Evolutionary conservation across 1,284 basidiomycete species (phyloP).

Genomic region (Mycena sp.): DNA sequence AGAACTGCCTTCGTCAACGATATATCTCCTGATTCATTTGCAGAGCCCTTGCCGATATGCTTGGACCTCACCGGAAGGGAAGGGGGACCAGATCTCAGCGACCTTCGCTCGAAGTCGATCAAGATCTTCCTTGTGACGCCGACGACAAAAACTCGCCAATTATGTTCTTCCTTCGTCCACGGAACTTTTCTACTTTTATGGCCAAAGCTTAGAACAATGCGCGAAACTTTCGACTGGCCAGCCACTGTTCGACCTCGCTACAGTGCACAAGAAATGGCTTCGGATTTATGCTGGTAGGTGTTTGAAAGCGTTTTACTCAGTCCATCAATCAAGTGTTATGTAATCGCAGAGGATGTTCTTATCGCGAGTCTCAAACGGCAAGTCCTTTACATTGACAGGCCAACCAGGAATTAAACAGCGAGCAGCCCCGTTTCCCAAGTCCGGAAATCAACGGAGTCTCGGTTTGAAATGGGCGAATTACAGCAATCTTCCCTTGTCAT

Average conservation of each 20-base stretch:
- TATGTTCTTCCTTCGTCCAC: conserved; percentile 93
- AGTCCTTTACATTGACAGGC: conserved; percentile 20
- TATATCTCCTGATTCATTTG: neutral
- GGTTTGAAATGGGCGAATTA: conserved; percentile 78
- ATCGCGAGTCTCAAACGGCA: conserved; percentile 77
- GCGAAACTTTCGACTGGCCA: conserved; percentile 86
- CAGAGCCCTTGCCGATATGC: conserved; percentile 84
- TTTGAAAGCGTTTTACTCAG: neutral
- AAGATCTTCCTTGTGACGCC: conserved; percentile 47
- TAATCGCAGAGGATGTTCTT: conserved; percentile 80
- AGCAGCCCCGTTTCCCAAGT: conserved; percentile 50
- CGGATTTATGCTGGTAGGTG: conserved; percentile 89
- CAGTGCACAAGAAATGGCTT: conserved; percentile 93
- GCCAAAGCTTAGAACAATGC: conserved; percentile 94
- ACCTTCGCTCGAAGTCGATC: conserved; percentile 71
- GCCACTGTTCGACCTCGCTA: conserved; percentile 81
- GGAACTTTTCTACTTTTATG: conserved; percentile 97
- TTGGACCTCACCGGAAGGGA: conserved; percentile 77
- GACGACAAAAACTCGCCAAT: conserved; percentile 63
- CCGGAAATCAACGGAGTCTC: conserved; percentile 80
- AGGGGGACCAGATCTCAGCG: conserved; percentile 57
- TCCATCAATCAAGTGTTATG: conserved; percentile 11
- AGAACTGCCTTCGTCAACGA: neutral
- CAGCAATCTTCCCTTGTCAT: conserved; percentile 87
- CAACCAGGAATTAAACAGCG: neutral